Evolutionary conservation across 2,329 filamentous ascomycete genomes (phyloP), one percentile per base, ranked within the genome.

Genomic region (Ophiostoma novo-ulmi): DNA sequence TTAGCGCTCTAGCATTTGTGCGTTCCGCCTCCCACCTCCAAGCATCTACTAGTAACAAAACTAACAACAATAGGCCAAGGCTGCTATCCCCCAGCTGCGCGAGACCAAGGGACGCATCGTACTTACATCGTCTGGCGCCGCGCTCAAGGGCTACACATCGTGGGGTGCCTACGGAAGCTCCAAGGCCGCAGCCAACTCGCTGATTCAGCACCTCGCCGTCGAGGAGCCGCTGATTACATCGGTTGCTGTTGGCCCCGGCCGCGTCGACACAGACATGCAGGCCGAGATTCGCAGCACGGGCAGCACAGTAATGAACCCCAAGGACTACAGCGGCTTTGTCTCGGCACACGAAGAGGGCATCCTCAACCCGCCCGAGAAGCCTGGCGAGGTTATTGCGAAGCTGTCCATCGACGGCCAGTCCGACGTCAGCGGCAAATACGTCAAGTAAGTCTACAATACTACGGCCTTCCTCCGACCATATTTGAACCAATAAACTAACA

Each of bases 211-310:
- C 48, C 79, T 97, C 48, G 87, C 87, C 0, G 84, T 85, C 0
- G 94, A 97, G 77, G 94, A 97, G 78, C 88, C 90, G 1, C 84
- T 89, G 17, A 88, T 97, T 64, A 91, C 87, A 0, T 89, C 87
- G 14, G 80, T 97, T 0, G 84, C 91, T 0, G 82, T 97, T 44
- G 84, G 89, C 4, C 94, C 94, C 0, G 94, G 94, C 2, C 88
- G 91, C 65, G 90, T 96, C 8, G 91, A 97, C 77, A 97, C 94
- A 0, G 90, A 90, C 69, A 97, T 97, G 94, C 94, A 97, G 78
- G 85, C 85, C n/a, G 86, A 91, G 71, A 86, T 99, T 71, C 84
- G 95, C 68, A 89, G 93, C 66, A 78, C 80, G 3, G 85, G 84
- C 63, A 79, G 80, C 52, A 77, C 78, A 1, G 79, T 78, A 70